Evolutionary conservation across 192 early-diverging fungal species (phyloP), one percentile per base, ranked within the genome.

Genomic region (Phycomyces blakesleeanus): DNA sequence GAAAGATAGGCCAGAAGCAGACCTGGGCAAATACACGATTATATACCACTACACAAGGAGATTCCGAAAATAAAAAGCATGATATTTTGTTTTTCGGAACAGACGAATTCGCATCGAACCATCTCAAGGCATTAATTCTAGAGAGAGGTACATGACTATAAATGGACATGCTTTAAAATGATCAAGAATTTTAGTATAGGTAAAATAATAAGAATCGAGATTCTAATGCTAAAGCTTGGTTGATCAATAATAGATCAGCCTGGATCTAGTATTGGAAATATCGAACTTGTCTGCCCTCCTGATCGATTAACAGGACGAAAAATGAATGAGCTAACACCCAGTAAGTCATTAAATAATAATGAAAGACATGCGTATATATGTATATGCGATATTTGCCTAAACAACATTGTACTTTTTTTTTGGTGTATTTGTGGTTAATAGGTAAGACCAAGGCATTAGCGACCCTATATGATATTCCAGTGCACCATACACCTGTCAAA

Each of bases 71-170:
- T 27, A 52, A 38, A 18, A 61, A 59, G 50, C 22, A 51, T 11
- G 26, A 44, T 0, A 54, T 95, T 4, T 68, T 97, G 15, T 97
- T 95, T 69, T 95, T 95, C 79, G 95, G 95, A 0, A 87, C 87
- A 40, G 93, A 95, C 64, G 78, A 88, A 25, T 97, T 95, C 75
- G 89, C 90, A 5, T 73, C 82, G 0, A 66, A 65, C 3, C 86
- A 84, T 44, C 69, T 93, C 27, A 64, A 79, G 18, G 74, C 78
- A 5, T 68, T 96, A 41, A 63, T 83, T 8, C 61, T 78, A 4
- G 80, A 83, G 39, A 72, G 81, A 72, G 12, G 77, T 84, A 59
- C 37, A 38, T 26, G 16, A 7, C 14, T 4, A 18, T 20, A 40
- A 4, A 22, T 8, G 26, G 14, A 49, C 16, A 37, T n/a, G n/a